These are phyloP conservation scores for Coemansia sp. DNA, from an alignment of 192 early-diverging fungal species.

Conservation along the genomic window DNA sequence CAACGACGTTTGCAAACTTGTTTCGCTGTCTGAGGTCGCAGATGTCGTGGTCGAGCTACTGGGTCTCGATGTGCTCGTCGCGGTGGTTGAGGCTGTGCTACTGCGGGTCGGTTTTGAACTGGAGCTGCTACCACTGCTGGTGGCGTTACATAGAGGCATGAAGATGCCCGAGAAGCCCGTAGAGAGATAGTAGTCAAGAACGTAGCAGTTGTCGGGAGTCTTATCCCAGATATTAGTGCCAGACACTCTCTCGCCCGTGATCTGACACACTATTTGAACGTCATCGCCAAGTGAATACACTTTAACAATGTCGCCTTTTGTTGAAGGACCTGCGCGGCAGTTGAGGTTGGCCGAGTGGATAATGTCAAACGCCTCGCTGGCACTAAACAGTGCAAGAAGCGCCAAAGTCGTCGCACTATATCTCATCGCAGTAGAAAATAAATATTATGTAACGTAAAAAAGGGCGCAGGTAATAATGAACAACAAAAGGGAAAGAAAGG, in stretches of 20 bases:
- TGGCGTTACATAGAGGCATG: constrained; percentile 16
- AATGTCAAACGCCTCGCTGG: constrained; percentile 35
- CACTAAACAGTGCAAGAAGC: constrained; percentile 20
- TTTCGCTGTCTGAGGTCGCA: background rate
- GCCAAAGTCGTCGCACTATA: constrained; percentile 4
- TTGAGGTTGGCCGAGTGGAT: constrained; percentile 37
- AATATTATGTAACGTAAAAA: constrained; percentile 6
- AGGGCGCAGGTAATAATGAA: background rate
- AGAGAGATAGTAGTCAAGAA: constrained; percentile 51
- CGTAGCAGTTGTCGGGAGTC: constrained; percentile 54
- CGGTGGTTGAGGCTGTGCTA: background rate
- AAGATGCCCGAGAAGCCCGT: constrained; percentile 32
- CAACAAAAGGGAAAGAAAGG: background rate
- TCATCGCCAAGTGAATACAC: constrained; percentile 42
- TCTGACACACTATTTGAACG: constrained; percentile 50
- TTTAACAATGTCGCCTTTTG: constrained; percentile 30
- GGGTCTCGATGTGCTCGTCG: background rate
- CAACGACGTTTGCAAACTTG: background rate
- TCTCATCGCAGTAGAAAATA: background rate
- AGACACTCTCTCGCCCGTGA: constrained; percentile 22
- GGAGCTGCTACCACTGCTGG: background rate
- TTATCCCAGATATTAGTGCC: constrained; percentile 48
- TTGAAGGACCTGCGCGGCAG: constrained; percentile 44
- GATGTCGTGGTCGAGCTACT: background rate
- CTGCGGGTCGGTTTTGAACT: background rate